These are phyloP conservation scores for Rhynchospora tenuis DNA, from an alignment of 176 grass and related monocot species.

Conservation along the genomic window DNA sequence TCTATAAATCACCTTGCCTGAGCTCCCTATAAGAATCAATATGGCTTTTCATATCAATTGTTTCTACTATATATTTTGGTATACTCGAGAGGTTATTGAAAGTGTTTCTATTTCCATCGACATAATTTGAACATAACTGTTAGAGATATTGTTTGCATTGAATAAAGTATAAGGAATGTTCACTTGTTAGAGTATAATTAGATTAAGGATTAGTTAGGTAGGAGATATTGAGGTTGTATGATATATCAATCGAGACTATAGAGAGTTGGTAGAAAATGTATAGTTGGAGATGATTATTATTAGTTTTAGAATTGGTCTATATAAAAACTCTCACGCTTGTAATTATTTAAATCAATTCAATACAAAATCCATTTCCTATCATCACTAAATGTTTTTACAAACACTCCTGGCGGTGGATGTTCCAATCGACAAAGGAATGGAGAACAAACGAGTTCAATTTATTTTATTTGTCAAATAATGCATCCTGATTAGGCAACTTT, in stretches of 20 bases:
- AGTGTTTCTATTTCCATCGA: background rate
- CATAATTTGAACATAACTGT: background rate
- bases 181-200: too few species aligned
- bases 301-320: too few species aligned
- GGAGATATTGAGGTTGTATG: too few species aligned
- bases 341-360: too few species aligned
- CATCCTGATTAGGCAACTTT: constrained; percentile 8
- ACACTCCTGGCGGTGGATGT: background rate
- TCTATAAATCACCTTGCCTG: background rate
- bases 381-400: too few species aligned
- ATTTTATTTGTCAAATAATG: background rate
- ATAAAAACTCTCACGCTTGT: too few species aligned
- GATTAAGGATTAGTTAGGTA: too few species aligned
- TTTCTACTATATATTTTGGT: background rate
- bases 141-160: background rate
- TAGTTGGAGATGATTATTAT: too few species aligned
- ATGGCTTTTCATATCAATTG: background rate
- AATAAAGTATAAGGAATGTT: background rate
- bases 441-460: background rate
- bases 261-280: too few species aligned
- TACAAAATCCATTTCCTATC: too few species aligned
- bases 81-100: background rate
- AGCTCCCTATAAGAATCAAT: background rate
- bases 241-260: too few species aligned
- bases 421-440: background rate